These are phyloP conservation scores for Diaporthe sp. DNA, from an alignment of 2,329 filamentous ascomycete species.

Conservation along the genomic window DNA sequence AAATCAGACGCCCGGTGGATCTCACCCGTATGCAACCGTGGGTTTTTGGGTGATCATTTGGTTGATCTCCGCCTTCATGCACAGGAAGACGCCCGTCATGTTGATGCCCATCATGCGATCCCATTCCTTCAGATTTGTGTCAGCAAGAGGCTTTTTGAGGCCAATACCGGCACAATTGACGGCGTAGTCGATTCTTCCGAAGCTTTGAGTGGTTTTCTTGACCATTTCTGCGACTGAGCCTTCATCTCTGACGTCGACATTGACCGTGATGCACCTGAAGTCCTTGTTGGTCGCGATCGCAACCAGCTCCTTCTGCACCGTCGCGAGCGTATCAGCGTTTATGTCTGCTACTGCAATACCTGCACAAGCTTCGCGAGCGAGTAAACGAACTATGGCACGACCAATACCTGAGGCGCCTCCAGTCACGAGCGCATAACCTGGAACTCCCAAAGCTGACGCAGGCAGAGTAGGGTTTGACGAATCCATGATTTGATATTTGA, in stretches of 20 bases:
- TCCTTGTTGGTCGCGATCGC: not conserved
- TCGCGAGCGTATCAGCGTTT: not conserved
- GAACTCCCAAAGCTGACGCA: not conserved
- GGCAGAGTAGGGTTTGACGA: not conserved
- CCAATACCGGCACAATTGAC: slow-evolving; percentile 15
- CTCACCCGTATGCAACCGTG: not conserved
- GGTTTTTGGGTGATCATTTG: not conserved
- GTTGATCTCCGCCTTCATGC: not conserved
- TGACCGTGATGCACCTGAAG: not conserved
- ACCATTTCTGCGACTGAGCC: not conserved
- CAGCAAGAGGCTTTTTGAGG: slow-evolving; percentile 31
- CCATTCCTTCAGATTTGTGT: slow-evolving; percentile 21
- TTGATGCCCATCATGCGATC: slow-evolving; percentile 22
- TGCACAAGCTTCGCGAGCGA: not conserved
- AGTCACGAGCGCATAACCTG: not conserved
- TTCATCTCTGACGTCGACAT: not conserved
- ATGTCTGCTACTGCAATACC: slow-evolving; percentile 4
- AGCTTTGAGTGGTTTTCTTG: not conserved
- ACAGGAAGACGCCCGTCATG: slow-evolving; percentile 10
- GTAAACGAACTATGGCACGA: not conserved
- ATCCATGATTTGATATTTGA: not conserved
- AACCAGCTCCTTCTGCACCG: not conserved
- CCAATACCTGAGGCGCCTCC: not conserved
- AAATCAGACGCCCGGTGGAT: no score
- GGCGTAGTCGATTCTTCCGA: not conserved